Conservation (phyloP, 2,329 filamentous ascomycete genomes). For the Metarhizium robertsii region DNA sequence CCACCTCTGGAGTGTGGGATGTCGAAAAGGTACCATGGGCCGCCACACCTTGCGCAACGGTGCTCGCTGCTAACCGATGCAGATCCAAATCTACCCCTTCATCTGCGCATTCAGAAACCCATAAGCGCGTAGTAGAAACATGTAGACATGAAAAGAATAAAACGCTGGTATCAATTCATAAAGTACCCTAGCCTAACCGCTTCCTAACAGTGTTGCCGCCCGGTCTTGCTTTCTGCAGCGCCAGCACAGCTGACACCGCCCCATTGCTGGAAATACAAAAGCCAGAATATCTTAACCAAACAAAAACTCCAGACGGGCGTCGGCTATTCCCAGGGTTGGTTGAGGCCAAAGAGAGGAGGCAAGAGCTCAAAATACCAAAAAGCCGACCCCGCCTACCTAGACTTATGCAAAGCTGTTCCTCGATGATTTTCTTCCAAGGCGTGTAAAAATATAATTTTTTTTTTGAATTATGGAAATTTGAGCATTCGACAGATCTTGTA, state of each 20-base stretch:
- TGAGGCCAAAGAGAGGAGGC: neutral
- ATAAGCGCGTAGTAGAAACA: slow-evolving; percentile 6
- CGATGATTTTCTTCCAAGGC: neutral
- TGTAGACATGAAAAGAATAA: neutral
- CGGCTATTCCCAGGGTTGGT: neutral
- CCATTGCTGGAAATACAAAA: slow-evolving; percentile 15
- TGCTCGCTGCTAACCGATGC: neutral
- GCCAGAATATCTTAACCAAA: slow-evolving; percentile 9
- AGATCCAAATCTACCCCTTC: slow-evolving; percentile 43
- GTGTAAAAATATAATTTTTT: neutral
- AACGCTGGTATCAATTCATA: slow-evolving; percentile 5
- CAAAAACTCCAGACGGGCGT: neutral
- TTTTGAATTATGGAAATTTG: neutral
- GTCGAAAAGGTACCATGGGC: slow-evolving; percentile 44
- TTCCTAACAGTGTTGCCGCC: neutral
- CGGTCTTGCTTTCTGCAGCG: neutral
- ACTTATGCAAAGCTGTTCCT: slow-evolving; percentile 2
- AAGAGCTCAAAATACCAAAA: neutral
- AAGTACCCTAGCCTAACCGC: neutral
- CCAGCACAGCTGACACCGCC: slow-evolving; percentile 9
- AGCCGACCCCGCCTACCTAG: neutral
- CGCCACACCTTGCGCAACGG: neutral
- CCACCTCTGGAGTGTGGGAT: slow-evolving; percentile 69
- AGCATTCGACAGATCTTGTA: neutral
- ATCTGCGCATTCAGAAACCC: slow-evolving; percentile 30